Evolutionary conservation across 1,139 yeast genomes (phyloP), one percentile per base, ranked within the genome.

Genomic region (Yarrowia galli): DNA sequence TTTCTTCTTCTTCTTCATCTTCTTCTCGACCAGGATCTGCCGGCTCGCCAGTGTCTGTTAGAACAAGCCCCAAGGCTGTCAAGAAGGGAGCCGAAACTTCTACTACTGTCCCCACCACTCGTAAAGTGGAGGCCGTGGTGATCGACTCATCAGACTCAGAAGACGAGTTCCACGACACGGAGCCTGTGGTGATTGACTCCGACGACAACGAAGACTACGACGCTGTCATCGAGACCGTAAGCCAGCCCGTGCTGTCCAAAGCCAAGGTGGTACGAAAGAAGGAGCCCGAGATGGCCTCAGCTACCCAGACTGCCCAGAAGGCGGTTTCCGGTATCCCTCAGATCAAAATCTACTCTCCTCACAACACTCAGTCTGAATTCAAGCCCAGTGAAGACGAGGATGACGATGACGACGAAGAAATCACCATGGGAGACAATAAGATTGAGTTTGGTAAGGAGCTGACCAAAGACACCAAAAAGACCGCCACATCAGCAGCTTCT

Each of bases 271-370:
- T 58, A 4, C 42, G 16, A 7, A 42, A 58, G 40, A 58, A 28
- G 51, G 64, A 42, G 18, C 20, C 28, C 22, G 63, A 56, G 38
- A 25, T n/a, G 46, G 20, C 43, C 9, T 15, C 60, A 0, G n/a
- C 60, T 1, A 36, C 60, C 18, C 63, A 56, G 38, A 56, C 63
- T 3, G 63, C 63, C 9, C 63, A 56, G 18, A 56, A 40, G 25
- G 63, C 63, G 2, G 48, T 56, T 15, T 56, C 63, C 8, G 63
- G 63, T 1, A 56, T 56, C n/a, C 64, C 64, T 13, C 49, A 42
- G 32, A 58, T 58, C 64, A 58, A 58, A 20, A 58, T 58, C 32
- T 58, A 58, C 64, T 58, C 64, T 4, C 64, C 64, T 4, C 64
- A 58, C 49, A 58, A 58, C 22, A 58, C 51, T 7, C 64, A 58